Conservation (phyloP, 371 early-diverging fungal species). For the Lichtheimia hyalospora region DNA sequence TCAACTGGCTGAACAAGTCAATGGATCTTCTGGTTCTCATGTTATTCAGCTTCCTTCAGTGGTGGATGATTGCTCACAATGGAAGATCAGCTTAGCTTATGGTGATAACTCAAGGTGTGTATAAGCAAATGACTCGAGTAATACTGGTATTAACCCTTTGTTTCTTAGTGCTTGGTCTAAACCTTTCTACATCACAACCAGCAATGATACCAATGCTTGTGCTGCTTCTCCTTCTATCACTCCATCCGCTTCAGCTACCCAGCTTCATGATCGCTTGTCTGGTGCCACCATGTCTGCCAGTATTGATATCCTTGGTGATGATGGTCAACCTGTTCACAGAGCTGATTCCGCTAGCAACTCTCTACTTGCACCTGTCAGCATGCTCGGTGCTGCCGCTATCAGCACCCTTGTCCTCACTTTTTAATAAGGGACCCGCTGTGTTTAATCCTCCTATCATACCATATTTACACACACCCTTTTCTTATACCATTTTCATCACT, state of each 20-base stretch:
- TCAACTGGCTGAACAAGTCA: not conserved
- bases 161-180: not conserved
- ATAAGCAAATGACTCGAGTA: not conserved
- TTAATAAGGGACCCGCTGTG: too few species aligned
- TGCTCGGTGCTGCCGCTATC: too few species aligned
- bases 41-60: not conserved
- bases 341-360: not conserved
- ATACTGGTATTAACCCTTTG: not conserved
- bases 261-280: not conserved
- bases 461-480: too few species aligned
- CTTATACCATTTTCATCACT: too few species aligned
- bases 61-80: not conserved
- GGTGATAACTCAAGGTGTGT: not conserved
- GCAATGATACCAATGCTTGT: not conserved
- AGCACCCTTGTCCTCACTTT: too few species aligned
- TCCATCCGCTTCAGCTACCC: not conserved
- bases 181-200: not conserved
- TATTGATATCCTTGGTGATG: not conserved
- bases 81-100: not conserved
- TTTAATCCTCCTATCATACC: too few species aligned
- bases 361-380: too few species aligned
- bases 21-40: not conserved
- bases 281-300: slow-evolving; percentile 1
- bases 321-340: not conserved
- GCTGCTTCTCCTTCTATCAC: not conserved